These are phyloP conservation scores for Calonectria leucothoes DNA, from an alignment of 2,329 filamentous ascomycete species.

Conservation along the genomic window DNA sequence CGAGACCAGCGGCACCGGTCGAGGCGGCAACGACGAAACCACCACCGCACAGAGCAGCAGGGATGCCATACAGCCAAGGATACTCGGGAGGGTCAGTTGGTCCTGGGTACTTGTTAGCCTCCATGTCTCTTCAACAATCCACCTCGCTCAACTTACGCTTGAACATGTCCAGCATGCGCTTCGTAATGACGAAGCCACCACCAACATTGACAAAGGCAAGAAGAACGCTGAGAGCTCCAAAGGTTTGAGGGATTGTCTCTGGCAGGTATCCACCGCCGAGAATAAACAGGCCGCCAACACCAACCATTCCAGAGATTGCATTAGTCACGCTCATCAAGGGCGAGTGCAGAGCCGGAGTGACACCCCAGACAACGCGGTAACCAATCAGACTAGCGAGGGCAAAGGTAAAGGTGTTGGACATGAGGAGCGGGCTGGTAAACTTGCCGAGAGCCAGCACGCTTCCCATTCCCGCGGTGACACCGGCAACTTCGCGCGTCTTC, in stretches of 20 bases:
- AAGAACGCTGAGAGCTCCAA: slow-evolving; percentile 84
- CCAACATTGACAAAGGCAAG: slow-evolving; percentile 90
- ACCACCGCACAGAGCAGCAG: slow-evolving; percentile 80
- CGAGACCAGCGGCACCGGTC: slow-evolving; percentile 84
- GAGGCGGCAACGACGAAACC: slow-evolving; percentile 84
- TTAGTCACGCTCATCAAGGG: slow-evolving; percentile 95
- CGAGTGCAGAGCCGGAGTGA: slow-evolving; percentile 84
- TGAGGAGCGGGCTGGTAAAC: slow-evolving; percentile 84
- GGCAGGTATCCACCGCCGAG: slow-evolving; percentile 85
- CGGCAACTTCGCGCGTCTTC: slow-evolving; percentile 78
- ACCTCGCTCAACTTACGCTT: slow-evolving; percentile 62
- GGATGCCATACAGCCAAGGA: slow-evolving; percentile 86
- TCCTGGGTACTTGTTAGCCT: slow-evolving; percentile 51
- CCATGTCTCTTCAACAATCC: not conserved
- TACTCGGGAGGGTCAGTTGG: slow-evolving; percentile 90
- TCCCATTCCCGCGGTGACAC: slow-evolving; percentile 82
- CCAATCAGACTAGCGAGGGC: slow-evolving; percentile 86
- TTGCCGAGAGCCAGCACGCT: slow-evolving; percentile 82
- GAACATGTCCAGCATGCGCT: slow-evolving; percentile 95
- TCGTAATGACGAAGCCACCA: slow-evolving; percentile 91
- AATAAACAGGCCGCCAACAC: slow-evolving; percentile 88
- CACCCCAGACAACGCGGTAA: slow-evolving; percentile 90
- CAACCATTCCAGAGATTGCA: slow-evolving; percentile 92
- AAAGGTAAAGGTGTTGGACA: slow-evolving; percentile 89
- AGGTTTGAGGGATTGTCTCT: slow-evolving; percentile 80